These are phyloP conservation scores for Mycena capillaripes DNA, from an alignment of 768 basidiomycete genomes.

Conservation along the genomic window DNA sequence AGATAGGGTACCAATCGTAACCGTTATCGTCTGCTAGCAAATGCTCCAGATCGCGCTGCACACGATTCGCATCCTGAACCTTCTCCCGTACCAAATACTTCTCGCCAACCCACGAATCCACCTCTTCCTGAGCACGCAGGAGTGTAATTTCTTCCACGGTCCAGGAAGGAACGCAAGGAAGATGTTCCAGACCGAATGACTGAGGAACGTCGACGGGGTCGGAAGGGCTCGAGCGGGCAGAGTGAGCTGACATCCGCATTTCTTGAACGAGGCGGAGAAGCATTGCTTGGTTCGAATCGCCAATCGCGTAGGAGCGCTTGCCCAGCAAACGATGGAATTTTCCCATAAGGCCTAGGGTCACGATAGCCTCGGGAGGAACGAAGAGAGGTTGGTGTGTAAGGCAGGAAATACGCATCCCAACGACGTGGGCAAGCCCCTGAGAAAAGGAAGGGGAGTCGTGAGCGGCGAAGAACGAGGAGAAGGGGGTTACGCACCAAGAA, in stretches of 20 bases:
- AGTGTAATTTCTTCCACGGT: neutral
- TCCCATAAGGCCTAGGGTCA: neutral
- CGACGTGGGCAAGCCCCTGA: neutral
- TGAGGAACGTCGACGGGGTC: neutral
- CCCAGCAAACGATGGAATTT: neutral
- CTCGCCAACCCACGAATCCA: neutral
- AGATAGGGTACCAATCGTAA: neutral
- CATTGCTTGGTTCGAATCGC: neutral
- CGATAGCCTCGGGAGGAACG: neutral
- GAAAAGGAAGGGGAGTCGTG: too few relatives aligned
- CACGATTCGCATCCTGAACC: neutral
- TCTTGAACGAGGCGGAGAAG: neutral
- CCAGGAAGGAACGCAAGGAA: neutral
- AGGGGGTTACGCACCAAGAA: neutral
- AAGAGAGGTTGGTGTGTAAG: fast-evolving
- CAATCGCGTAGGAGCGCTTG: neutral
- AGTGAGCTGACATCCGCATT: neutral
- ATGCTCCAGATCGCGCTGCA: neutral
- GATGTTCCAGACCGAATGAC: neutral
- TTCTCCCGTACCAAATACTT: neutral
- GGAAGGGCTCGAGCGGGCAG: too few relatives aligned
- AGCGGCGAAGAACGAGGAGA: neutral
- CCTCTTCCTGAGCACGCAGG: neutral
- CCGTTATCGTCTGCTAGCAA: too few relatives aligned
- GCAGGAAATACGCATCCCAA: neutral